Evolutionary conservation across 2,329 filamentous ascomycete species (phyloP), one percentile per base, ranked within the genome.

Genomic region (Fusarium coffeatum): DNA sequence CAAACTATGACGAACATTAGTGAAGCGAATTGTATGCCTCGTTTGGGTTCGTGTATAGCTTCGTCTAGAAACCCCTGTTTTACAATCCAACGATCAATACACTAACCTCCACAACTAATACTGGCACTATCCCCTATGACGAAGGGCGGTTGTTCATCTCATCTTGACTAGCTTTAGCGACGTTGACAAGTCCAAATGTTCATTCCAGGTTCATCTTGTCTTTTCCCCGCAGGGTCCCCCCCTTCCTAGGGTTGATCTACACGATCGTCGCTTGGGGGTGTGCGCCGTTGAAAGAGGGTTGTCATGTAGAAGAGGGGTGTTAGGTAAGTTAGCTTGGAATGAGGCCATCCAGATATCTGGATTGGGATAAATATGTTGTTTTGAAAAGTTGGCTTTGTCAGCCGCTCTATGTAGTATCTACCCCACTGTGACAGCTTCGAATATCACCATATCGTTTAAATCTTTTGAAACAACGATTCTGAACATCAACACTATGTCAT

Each of bases 151-250:
- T 18, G 16, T 20, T 32, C n/a, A 23, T 43, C 41, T 59, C 40
- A 56, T 49, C 32, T 30, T 30, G 20, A 53, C 49, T 53, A 53
- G 22, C 48, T 23, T 51, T 27, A 27, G 34, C 32, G 23, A 53
- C 49, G 34, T 53, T 46, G 27, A 42, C 30, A 40, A 32, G 32
- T 50, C 41, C 30, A 40, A 32, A 27, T 50, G 32, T 41, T 57
- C 27, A 37, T 64, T 64, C 61, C 59, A 58, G 22, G 37, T 60
- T 66, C 41, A 37, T 65, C 54, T 60, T 18, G 32, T 43, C 47
- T 66, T 37, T 37, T 49, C 63, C 63, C 61, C 61, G 62, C 63
- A 66, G 63, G 61, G 63, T 66, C 43, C 63, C 55, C 40, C 55
- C 61, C 27, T 47, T 32, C 49, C 42, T 20, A 22, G 45, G 11